phyloP scores from a whole-genome alignment of 2,329 filamentous ascomycete genomes.

The Apiospora malaysiana region DNA sequence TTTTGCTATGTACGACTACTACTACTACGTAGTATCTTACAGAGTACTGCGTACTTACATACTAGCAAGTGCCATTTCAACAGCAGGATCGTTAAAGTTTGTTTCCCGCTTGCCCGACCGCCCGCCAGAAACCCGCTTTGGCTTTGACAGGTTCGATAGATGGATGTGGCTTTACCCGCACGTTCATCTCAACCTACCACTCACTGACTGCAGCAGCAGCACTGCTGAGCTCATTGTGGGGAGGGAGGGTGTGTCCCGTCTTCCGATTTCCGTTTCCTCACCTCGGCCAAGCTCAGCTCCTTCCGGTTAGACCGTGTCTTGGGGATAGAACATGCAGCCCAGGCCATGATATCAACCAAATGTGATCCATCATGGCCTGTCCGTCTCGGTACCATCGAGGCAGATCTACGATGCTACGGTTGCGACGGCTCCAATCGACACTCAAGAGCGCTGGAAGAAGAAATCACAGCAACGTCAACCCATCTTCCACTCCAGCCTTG shows the following conservation, averaged over 20 bases:
- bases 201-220: background rate
- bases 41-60: too few relatives aligned
- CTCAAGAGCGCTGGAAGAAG: background rate
- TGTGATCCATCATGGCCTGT: background rate
- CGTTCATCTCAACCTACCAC: background rate
- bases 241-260: background rate
- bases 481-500: background rate
- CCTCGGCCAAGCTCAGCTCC: background rate
- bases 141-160: slow-evolving; percentile 10
- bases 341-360: background rate
- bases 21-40: too few relatives aligned
- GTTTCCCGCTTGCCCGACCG: background rate
- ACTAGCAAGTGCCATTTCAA: background rate
- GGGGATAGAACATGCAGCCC: background rate
- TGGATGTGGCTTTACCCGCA: background rate
- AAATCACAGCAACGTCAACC: slow-evolving; percentile 6
- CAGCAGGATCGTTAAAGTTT: background rate
- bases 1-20: too few relatives aligned
- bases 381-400: background rate
- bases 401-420: slow-evolving; percentile 6
- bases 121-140: background rate
- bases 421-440: background rate
- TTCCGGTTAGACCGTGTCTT: slow-evolving; percentile 1
- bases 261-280: background rate
- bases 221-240: slow-evolving; percentile 10